phyloP scores from a whole-genome alignment of 139 green algal species.

The Zygnema cylindricum region DNA sequence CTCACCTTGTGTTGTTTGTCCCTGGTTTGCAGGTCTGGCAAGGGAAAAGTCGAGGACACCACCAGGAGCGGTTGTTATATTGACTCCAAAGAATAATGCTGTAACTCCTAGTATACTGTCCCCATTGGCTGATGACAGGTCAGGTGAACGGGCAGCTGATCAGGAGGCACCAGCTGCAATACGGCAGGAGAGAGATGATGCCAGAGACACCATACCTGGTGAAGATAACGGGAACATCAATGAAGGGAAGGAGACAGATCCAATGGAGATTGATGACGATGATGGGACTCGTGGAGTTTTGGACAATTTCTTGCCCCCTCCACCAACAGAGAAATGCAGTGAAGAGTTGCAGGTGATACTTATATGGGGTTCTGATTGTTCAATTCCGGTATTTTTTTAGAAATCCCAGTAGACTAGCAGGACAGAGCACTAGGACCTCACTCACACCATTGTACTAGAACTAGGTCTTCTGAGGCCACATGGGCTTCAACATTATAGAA shows the following conservation, averaged over 20 bases:
- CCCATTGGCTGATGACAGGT: not conserved
- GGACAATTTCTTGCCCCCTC: slow-evolving; percentile 7
- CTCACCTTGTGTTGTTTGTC: no score
- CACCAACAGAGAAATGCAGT: slow-evolving; percentile 20
- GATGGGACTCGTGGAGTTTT: not conserved
- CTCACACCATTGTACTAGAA: no score
- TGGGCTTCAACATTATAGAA: no score
- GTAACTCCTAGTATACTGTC: not conserved
- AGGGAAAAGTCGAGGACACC: not conserved
- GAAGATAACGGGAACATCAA: not conserved
- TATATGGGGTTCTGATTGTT: no score
- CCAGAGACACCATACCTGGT: not conserved
- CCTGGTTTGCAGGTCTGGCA: not conserved
- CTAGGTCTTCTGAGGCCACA: no score
- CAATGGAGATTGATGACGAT: not conserved
- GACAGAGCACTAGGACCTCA: no score
- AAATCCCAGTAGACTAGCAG: no score
- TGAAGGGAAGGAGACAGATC: not conserved
- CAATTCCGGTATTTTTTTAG: no score
- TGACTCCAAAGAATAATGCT: not conserved
- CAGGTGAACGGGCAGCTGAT: not conserved
- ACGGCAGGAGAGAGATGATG: not conserved
- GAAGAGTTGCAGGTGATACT: slow-evolving; percentile 38
- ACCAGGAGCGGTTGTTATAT: not conserved
- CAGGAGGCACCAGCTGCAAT: not conserved